A percentile compares a stretch with the other conserved stretches of the same genome.
Conservation (phyloP, 2,329 filamentous ascomycete genomes). For the Colletotrichum sp. region DNA sequence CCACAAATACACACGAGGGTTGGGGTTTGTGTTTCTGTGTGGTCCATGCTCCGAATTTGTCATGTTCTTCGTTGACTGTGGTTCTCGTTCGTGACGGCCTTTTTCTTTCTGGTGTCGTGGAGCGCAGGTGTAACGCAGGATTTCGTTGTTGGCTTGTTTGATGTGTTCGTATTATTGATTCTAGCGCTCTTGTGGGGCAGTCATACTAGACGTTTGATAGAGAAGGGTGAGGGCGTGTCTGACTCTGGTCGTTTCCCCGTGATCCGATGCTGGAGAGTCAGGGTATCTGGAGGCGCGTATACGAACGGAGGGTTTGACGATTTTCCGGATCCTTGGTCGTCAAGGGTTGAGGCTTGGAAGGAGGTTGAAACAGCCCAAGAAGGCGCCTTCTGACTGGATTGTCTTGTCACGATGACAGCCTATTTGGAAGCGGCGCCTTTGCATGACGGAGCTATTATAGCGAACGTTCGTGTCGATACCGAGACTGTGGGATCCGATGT, state of each 20-base stretch:
- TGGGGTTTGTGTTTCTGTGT: not conserved
- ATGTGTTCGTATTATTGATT: not conserved
- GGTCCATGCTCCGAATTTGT: not conserved
- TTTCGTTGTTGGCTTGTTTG: not conserved
- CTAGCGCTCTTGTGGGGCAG: not conserved
- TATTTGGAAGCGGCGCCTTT: not conserved
- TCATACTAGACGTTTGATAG: not conserved
- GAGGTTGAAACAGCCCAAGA: not conserved
- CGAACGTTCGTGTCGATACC: not conserved
- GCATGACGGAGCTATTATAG: not conserved
- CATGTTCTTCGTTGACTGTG: not conserved
- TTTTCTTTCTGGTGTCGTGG: no score
- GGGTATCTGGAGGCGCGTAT: not conserved
- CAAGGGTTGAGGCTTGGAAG: not conserved
- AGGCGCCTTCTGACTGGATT: not conserved
- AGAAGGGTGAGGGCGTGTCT: not conserved
- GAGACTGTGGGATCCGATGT: not conserved
- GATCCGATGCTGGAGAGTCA: not conserved
- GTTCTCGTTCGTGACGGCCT: not conserved
- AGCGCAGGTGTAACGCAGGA: not conserved
- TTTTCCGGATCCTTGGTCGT: not conserved
- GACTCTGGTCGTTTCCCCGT: rapidly evolving
- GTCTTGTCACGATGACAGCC: not conserved
- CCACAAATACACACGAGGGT: not conserved
- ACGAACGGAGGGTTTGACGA: not conserved